Evolutionary conservation across 345 rosid genomes (phyloP).

Genomic region (Physaria fendleri): DNA sequence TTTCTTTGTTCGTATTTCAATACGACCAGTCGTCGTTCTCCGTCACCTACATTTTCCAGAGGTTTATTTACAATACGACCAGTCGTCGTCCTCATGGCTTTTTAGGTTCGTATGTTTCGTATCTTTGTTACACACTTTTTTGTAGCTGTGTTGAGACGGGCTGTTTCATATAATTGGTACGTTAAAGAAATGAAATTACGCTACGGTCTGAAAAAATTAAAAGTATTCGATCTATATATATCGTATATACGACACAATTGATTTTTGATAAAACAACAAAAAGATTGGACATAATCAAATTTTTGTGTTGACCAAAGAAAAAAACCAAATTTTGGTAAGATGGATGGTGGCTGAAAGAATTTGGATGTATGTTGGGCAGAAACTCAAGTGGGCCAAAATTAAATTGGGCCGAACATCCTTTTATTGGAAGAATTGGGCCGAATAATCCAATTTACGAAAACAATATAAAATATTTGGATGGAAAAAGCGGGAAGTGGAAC

Average conservation of each 20-base stretch:
- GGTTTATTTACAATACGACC: conserved; percentile 15
- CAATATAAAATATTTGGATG: not conserved
- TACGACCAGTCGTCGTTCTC: not conserved
- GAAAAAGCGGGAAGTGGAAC: conserved; percentile 21
- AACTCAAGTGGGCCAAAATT: not conserved
- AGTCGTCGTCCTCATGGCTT: conserved; percentile 27
- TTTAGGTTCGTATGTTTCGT: conserved; percentile 19
- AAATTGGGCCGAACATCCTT: no score
- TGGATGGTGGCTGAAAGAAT: not conserved
- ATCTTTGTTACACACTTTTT: conserved; percentile 5
- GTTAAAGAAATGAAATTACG: no score
- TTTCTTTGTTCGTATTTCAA: not conserved
- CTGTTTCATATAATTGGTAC: no score
- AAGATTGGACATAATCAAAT: no score
- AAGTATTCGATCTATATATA: no score
- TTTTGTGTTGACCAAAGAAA: no score
- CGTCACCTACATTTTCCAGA: not conserved
- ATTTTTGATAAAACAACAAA: no score
- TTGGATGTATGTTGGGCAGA: no score
- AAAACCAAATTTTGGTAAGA: not conserved
- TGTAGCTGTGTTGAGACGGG: no score
- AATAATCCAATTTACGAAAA: not conserved
- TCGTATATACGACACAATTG: no score
- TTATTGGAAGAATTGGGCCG: no score
- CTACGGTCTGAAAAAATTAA: no score